Evolutionary conservation across 2,329 filamentous ascomycete genomes (phyloP), one percentile per base, ranked within the genome.

Genomic region (Exserohilum rostratum): DNA sequence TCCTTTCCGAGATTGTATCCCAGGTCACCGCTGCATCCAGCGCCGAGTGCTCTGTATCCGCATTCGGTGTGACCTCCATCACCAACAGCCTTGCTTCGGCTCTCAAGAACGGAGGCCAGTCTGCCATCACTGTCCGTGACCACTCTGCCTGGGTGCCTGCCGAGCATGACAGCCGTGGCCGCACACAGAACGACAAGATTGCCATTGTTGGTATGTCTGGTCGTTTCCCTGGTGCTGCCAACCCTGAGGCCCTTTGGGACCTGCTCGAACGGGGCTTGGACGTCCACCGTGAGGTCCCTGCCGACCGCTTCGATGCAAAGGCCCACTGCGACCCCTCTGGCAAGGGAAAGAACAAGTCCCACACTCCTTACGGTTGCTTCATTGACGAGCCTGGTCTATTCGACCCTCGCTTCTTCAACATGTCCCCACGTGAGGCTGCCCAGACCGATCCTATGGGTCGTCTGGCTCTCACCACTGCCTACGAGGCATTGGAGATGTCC

Each of bases 141-240:
- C 76, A 82, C 60, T 74, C 73, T 13, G 65, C 74, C 2, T 83
- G 81, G 80, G 52, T 62, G 13, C 37, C 59, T 12, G 64, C 66
- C n/a, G 57, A 63, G 11, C 64, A 73, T 39, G 60, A 63, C 4
- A 66, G 63, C 35, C 61, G 66, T 11, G 80, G 77, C 45, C 79
- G 78, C 55, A 82, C 77, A 27, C 79, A 82, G 57, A 81, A 84
- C 66, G 84, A 85, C 70, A 93, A 92, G 74, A 85, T 96, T 58
- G 91, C 91, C 53, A 92, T 96, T 58, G 89, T 96, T 30, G 91
- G 91, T 47, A 90, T 91, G 84, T 85, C 90, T 40, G 89, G 90
- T 46, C 84, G 90, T 46, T 92, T 91, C 72, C 90, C 90, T 1
- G 87, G 89, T 64, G 87, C 89, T 45, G 87, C 85, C 13, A 88